phyloP scores from a whole-genome alignment of 768 basidiomycete species.

The Russula sp. region DNA sequence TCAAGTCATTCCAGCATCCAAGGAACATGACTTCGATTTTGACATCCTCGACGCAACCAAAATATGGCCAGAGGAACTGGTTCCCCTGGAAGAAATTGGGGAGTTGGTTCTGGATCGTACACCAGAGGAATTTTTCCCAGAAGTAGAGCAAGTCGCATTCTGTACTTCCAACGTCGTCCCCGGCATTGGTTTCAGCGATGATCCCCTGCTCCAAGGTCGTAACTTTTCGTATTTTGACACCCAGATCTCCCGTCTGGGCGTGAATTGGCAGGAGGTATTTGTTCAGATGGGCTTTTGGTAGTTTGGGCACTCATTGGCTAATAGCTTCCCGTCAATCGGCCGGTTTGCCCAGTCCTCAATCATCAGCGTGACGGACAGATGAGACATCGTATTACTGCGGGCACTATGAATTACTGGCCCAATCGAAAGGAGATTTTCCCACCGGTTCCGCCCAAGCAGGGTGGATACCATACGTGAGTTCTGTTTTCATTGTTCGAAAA shows the following conservation, averaged over 20 bases:
- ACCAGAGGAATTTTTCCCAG: slow-evolving; percentile 78
- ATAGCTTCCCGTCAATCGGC: slow-evolving; percentile 78
- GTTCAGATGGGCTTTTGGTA: not conserved
- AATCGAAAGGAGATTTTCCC: slow-evolving; percentile 57
- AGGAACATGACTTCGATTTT: slow-evolving; percentile 81
- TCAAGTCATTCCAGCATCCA: slow-evolving; percentile 63
- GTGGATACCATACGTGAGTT: slow-evolving; percentile 52
- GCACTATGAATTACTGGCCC: slow-evolving; percentile 75
- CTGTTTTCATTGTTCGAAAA: not conserved
- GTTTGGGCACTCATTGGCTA: slow-evolving; percentile 13
- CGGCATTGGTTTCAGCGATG: slow-evolving; percentile 60
- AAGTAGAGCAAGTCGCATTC: slow-evolving; percentile 87
- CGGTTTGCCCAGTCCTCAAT: slow-evolving; percentile 72
- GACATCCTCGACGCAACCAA: slow-evolving; percentile 88
- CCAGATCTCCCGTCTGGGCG: slow-evolving; percentile 73
- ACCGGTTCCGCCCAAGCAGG: slow-evolving; percentile 49
- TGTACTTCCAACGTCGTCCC: slow-evolving; percentile 65
- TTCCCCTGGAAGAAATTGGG: slow-evolving; percentile 75
- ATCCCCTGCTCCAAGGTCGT: slow-evolving; percentile 78
- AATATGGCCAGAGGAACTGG: slow-evolving; percentile 77
- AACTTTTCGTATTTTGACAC: slow-evolving; percentile 90
- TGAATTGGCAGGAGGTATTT: slow-evolving; percentile 70
- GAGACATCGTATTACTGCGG: slow-evolving; percentile 57
- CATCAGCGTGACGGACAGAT: slow-evolving; percentile 60
- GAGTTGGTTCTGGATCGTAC: slow-evolving; percentile 62